Evolutionary conservation across 441 rosid genomes (phyloP).

Genomic region (Mallotus japonicus): DNA sequence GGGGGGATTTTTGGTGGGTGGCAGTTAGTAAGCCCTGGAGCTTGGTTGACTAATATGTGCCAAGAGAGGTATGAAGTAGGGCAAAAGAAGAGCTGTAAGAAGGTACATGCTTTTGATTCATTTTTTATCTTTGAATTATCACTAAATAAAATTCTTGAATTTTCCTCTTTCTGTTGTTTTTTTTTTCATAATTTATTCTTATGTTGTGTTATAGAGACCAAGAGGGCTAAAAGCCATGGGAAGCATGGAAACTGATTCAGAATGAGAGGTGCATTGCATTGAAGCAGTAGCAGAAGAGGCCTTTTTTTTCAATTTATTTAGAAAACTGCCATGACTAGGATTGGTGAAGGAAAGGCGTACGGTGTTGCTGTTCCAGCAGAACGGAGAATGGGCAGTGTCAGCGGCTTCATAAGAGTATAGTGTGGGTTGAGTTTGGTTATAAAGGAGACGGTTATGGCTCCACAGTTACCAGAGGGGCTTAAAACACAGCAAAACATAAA

Average conservation of each 20-base stretch:
- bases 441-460: too few species aligned
- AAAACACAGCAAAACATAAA: too few species aligned
- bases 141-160: background rate
- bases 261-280: slow-evolving; percentile 24
- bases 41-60: slow-evolving; percentile 73
- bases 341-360: too few species aligned
- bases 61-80: slow-evolving; percentile 76
- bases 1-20: slow-evolving; percentile 26
- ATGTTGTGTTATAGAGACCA: slow-evolving; percentile 43
- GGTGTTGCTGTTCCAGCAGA: too few species aligned
- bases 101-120: slow-evolving; percentile 33
- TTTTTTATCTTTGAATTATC: slow-evolving; percentile 2
- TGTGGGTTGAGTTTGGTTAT: too few species aligned
- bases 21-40: slow-evolving; percentile 72
- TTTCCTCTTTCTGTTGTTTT: background rate
- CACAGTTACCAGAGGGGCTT: too few species aligned
- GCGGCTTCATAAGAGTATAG: too few species aligned
- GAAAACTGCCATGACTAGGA: background rate
- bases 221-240: slow-evolving; percentile 77
- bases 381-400: too few species aligned
- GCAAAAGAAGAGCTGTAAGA: slow-evolving; percentile 65
- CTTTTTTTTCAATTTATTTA: background rate
- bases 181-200: background rate
- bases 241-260: slow-evolving; percentile 68
- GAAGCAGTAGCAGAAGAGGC: slow-evolving; percentile 22